phyloP scores from a whole-genome alignment of 2,329 filamentous ascomycete species.

The Sordariomycetes sp. region DNA sequence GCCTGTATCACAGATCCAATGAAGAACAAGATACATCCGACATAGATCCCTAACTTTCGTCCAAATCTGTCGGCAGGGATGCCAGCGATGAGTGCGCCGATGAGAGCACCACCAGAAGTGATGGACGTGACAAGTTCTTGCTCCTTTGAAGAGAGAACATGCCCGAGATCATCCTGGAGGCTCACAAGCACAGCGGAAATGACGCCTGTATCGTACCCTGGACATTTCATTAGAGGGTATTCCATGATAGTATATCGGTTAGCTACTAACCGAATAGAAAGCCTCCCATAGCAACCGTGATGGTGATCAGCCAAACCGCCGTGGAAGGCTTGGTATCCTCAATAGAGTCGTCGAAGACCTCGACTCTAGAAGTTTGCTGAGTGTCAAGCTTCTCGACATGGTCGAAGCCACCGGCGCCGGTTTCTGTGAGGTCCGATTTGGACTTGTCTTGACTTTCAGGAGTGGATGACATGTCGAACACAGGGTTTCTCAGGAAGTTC shows the following conservation, averaged over 20 bases:
- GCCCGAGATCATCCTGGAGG: constrained; percentile 25
- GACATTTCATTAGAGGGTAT: background rate
- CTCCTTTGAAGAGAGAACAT: constrained; percentile 28
- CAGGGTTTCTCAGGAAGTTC: too few relatives aligned
- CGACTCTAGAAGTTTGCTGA: too few relatives aligned
- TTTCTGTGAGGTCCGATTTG: too few relatives aligned
- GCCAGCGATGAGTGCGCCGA: constrained; percentile 17
- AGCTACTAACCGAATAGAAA: constrained; percentile 14
- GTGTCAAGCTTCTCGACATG: too few relatives aligned
- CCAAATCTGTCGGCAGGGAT: constrained; percentile 14
- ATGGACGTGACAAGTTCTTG: constrained; percentile 43
- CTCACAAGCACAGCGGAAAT: constrained; percentile 37
- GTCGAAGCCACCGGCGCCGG: too few relatives aligned
- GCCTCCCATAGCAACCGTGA: constrained; percentile 16
- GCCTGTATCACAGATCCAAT: constrained; percentile 16
- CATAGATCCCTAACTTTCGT: constrained; percentile 15
- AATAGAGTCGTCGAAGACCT: constrained; percentile 15
- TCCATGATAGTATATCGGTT: background rate
- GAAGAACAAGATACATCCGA: constrained; percentile 15
- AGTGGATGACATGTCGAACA: too few relatives aligned
- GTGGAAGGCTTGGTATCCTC: constrained; percentile 13
- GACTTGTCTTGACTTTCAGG: too few relatives aligned
- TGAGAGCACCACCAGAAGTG: constrained; percentile 27
- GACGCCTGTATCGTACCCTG: constrained; percentile 38
- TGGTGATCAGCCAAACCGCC: constrained; percentile 16